A percentile compares a stretch with the other conserved stretches of the same genome.
Evolutionary conservation across 495 filamentous ascomycete genomes (phyloP).

Genomic region (Cudoniella acicularis): DNA sequence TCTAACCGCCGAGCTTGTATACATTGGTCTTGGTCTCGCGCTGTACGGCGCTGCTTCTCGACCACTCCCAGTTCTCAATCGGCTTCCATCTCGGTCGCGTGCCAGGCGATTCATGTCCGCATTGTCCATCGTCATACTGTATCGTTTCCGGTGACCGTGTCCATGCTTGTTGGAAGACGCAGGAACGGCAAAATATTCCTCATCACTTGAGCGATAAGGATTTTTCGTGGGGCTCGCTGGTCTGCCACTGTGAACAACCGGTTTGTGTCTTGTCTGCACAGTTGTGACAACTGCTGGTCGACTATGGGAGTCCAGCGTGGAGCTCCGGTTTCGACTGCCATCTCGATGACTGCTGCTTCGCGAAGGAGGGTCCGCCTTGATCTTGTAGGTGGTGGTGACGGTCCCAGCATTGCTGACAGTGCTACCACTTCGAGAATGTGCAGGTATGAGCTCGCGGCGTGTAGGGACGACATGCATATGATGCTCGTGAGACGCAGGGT

Average conservation of each 20-base stretch:
- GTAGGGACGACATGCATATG: constrained; percentile 23
- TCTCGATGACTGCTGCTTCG: constrained; percentile 36
- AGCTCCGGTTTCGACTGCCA: constrained; percentile 30
- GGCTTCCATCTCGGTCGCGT: constrained; percentile 15
- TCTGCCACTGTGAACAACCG: constrained; percentile 31
- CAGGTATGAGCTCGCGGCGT: constrained; percentile 20
- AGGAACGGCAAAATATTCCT: constrained; percentile 47
- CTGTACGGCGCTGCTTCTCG: constrained; percentile 21
- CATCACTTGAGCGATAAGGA: constrained; percentile 45
- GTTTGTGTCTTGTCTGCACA: constrained; percentile 25
- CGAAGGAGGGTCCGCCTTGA: constrained; percentile 40
- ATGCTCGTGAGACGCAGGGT: constrained; percentile 7
- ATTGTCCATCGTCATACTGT: constrained; percentile 26
- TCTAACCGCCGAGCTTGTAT: constrained; percentile 18
- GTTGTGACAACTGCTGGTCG: constrained; percentile 48
- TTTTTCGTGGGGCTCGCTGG: constrained; percentile 42
- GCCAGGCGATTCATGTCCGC: constrained; percentile 15
- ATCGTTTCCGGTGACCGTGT: constrained; percentile 14
- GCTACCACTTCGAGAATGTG: constrained; percentile 16
- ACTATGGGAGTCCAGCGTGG: constrained; percentile 25
- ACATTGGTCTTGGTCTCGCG: constrained; percentile 15
- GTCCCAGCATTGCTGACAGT: constrained; percentile 21
- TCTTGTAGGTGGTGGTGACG: constrained; percentile 43
- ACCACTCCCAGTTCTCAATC: constrained; percentile 24
- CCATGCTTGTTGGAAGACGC: constrained; percentile 42